Conservation (phyloP, 257 asterid species). For the Sherardia arvensis region DNA sequence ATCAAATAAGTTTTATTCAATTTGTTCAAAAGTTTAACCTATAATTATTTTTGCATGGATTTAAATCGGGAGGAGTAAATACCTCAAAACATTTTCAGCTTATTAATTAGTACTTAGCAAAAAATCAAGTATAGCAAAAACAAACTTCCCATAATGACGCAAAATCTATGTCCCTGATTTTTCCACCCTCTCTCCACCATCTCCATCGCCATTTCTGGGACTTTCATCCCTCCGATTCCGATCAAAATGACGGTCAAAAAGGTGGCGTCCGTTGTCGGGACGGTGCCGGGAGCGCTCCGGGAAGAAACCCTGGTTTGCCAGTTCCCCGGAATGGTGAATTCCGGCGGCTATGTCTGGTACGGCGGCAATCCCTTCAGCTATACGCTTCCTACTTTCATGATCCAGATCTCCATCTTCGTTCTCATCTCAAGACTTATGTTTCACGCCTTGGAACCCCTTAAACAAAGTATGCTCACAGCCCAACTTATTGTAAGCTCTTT, state of each 20-base stretch:
- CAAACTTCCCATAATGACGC: conserved; percentile 13
- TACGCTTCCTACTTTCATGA: conserved; percentile 27
- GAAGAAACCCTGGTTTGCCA: conserved; percentile 40
- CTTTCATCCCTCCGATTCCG: background rate
- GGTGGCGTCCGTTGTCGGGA: conserved; percentile 19
- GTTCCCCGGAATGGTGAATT: conserved; percentile 17
- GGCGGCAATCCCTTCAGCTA: conserved; percentile 32
- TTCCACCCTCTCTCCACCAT: background rate
- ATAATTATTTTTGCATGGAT: no score
- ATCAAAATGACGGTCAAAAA: background rate
- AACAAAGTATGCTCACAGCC: conserved; percentile 49
- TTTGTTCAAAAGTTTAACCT: no score
- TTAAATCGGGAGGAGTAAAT: no score
- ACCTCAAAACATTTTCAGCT: no score
- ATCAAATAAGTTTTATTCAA: no score
- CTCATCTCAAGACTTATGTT: conserved; percentile 18
- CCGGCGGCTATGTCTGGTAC: conserved; percentile 39
- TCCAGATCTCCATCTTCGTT: conserved; percentile 28
- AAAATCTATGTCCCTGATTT: conserved; percentile 2
- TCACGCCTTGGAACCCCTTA: conserved; percentile 29
- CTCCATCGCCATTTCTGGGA: background rate
- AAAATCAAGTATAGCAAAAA: background rate
- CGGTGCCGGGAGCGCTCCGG: conserved; percentile 27
- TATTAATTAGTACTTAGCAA: no score
- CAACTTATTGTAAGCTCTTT: conserved; percentile 48